Base-by-base conservation (phyloP, 345 rosid species). In the Psidium friedrichsthalianum region DNA sequence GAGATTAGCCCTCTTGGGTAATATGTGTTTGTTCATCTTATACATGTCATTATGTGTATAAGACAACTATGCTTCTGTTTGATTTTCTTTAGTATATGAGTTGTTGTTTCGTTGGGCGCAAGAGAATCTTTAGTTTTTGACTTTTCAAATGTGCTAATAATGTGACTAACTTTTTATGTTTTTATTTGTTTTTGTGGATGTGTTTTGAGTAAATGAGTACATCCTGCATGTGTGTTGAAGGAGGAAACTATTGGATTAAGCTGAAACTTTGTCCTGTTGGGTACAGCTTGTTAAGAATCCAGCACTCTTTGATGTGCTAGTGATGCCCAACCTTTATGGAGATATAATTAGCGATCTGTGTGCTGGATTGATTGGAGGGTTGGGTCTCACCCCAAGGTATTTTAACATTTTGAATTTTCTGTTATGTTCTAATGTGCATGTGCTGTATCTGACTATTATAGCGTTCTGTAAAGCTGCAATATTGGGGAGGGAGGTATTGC, bases 281-380 rank as follows among this genome's bases (percentile, higher is more conserved):
- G 80, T 69, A 36, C 95, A 98, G 99, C 99, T 98, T 91, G 99
- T 96, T 91, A 98, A 96, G 92, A 98, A 96, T 90, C 99, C 99
- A 53, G 93, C 98, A 0, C 91, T 94, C n/a, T 98, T 98, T 90
- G 99, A 98, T 91, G 99, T 98, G 20, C 87, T 98, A 92, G 99
- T 98, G 90, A 98, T 98, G 99, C 99, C 99, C 82, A 98, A 98
- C 87, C 99, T 96, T 6, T 98, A 98, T 84, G 99, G 99, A 87
- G 99, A 98, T 91, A 98, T 98, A 82, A 98, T 98, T 88, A 98
- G 99, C 55, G 99, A 98, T 69, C 92, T 98, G 87, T 98, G 99
- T 78, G 99, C 99, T 13, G 99, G 98, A 40, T 89, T 98, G 88
- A 89, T 98, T 53, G 99, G 99, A 61, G 99, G 99, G 56, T 90